These are phyloP conservation scores for Hyparrhenia diplandra DNA, from an alignment of 176 grass and related monocot genomes.

Conservation along the genomic window DNA sequence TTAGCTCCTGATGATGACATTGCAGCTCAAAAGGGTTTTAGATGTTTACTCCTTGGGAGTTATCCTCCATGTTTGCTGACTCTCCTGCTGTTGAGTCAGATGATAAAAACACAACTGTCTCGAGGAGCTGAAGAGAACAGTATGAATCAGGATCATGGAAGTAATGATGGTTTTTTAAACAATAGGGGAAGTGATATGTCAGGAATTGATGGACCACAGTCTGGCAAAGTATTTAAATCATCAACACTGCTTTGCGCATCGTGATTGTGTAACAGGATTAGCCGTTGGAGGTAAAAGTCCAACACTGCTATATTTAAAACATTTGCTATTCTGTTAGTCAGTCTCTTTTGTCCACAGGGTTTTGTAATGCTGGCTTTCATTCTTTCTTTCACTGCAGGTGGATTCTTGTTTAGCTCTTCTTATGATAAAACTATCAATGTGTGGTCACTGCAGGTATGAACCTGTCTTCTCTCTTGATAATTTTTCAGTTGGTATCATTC, in stretches of 20 bases:
- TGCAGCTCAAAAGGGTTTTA: constrained; percentile 35
- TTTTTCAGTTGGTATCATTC: neutral
- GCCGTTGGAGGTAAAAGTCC: constrained; percentile 68
- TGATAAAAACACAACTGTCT: constrained; percentile 23
- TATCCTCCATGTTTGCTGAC: constrained; percentile 30
- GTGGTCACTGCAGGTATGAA: constrained; percentile 81
- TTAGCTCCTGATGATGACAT: constrained; percentile 34
- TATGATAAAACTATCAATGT: constrained; percentile 97
- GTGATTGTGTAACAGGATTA: constrained; percentile 80
- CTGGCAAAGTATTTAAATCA: constrained; percentile 19
- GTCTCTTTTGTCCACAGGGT: constrained; percentile 2
- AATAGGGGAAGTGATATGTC: constrained; percentile 15
- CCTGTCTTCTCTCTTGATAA: constrained; percentile 13
- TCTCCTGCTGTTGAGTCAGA: constrained; percentile 21
- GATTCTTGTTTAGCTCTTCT: constrained; percentile 91
- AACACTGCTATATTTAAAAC: constrained; percentile 7
- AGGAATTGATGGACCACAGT: constrained; percentile 18
- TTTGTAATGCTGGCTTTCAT: constrained; percentile 2
- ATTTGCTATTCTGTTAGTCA: neutral
- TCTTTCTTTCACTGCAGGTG: constrained; percentile 43
- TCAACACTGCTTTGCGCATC: constrained; percentile 59
- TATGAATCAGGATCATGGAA: constrained; percentile 25
- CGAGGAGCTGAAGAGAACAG: constrained; percentile 7
- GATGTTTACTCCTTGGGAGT: constrained; percentile 51
- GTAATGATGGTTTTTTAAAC: neutral